Evolutionary conservation across 2,329 filamentous ascomycete genomes (phyloP).

Genomic region (Sordariomycetes sp.): DNA sequence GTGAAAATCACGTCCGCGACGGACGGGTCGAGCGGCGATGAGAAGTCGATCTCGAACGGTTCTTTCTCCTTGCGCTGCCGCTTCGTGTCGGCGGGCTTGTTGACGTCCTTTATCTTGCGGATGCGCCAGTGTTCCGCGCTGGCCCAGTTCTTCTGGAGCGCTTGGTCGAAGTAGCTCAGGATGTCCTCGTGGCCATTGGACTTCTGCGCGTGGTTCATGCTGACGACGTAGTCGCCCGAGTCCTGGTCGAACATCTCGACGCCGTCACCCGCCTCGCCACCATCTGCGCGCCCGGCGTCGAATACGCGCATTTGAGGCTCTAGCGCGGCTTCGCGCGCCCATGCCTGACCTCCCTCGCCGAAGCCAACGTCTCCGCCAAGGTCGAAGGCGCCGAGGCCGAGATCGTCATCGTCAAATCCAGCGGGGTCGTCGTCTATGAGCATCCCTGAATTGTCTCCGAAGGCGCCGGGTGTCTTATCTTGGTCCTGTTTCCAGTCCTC

Average conservation of each 20-base stretch:
- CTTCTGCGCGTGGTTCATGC: slow-evolving; percentile 57
- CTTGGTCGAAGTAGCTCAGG: slow-evolving; percentile 95
- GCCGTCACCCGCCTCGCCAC: slow-evolving; percentile 40
- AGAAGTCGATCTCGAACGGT: slow-evolving; percentile 88
- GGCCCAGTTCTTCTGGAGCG: slow-evolving; percentile 92
- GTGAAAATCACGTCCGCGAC: slow-evolving; percentile 72
- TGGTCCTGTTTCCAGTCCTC: slow-evolving; percentile 74
- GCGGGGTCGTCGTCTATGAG: slow-evolving; percentile 77
- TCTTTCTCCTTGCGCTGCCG: slow-evolving; percentile 88
- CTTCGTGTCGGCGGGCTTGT: slow-evolving; percentile 40
- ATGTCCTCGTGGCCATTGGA: slow-evolving; percentile 81
- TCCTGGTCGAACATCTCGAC: slow-evolving; percentile 47
- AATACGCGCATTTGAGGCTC: slow-evolving; percentile 80
- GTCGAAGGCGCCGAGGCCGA: slow-evolving; percentile 61
- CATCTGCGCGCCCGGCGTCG: slow-evolving; percentile 45
- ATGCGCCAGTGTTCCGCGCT: slow-evolving; percentile 99
- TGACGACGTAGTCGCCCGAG: slow-evolving; percentile 61
- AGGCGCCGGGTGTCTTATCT: slow-evolving; percentile 47
- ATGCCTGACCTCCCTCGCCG: slow-evolving; percentile 90
- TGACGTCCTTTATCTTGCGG: slow-evolving; percentile 73
- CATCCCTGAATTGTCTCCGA: slow-evolving; percentile 64
- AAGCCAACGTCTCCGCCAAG: slow-evolving; percentile 69
- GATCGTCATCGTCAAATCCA: slow-evolving; percentile 64
- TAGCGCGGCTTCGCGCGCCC: slow-evolving; percentile 81
- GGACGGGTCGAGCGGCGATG: slow-evolving; percentile 58